Evolutionary conservation across 768 basidiomycete genomes (phyloP), one percentile per base, ranked within the genome.

Genomic region (Guyanaporus albipodus): DNA sequence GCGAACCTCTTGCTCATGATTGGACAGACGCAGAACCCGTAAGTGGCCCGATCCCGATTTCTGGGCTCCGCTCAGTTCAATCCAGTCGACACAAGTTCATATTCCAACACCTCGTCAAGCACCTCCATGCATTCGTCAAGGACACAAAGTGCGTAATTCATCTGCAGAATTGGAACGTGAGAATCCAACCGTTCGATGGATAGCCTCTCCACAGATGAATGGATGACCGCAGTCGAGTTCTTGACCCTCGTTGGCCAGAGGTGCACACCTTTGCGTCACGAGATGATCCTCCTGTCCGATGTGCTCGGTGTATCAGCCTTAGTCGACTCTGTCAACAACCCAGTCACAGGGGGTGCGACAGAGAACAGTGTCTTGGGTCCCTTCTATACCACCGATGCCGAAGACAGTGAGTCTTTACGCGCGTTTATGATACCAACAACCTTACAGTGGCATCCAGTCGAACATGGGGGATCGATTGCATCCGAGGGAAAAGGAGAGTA

Each of bases 221-320:
- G 91, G 91, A 83, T 83, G 84, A 64, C 74, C 15, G 73, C 87
- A 2, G 83, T 93, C 56, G 63, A 85, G 47, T 93, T 93, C 67
- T 68, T 93, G 48, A 93, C 90, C 0, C 70, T 72, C 8, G 77
- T 76, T 0, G 91, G 91, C 7, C 73, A 93, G 64, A 87, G 67
- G 49, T 89, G 82, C 63, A 80, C 83, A 0, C 76, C 80, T 27
- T 63, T 87, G 42, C 79, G 80, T 26, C 79, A 79, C 70, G 90
- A 93, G 60, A 87, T 87, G 63, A 90, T 93, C 56, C 78, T 93
- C 7, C 74, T 93, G n/a, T 90, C 87, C 1, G 91, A 92, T 58
- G 74, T 78, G 0, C 70, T 92, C 1, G 91, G 91, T 6, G 78
- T 87, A 3, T 91, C 88, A 0, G 73, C 84, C 1, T 74, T 93